These are phyloP conservation scores for Phragmites australis DNA, from an alignment of 176 grass and related monocot genomes.

Conservation along the genomic window DNA sequence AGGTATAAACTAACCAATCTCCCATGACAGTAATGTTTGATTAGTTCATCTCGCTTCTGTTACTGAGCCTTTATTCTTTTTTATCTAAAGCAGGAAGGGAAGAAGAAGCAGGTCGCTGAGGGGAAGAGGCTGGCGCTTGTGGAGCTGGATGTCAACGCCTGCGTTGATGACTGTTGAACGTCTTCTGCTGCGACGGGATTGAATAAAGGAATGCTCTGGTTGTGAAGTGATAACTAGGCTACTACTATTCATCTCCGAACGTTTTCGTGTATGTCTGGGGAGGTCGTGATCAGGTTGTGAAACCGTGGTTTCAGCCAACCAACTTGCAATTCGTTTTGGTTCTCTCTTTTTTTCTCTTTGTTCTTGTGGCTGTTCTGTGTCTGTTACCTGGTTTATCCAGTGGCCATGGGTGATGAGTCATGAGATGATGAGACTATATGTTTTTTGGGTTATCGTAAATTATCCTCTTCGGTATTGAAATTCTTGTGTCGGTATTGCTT, in stretches of 20 bases:
- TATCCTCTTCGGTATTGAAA: not conserved
- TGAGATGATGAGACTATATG: not conserved
- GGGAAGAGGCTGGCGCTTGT: constrained; percentile 49
- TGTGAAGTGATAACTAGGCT: constrained; percentile 50
- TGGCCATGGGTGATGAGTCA: not conserved
- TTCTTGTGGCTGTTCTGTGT: not conserved
- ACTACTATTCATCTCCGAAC: constrained; percentile 3
- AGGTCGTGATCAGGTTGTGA: constrained; percentile 34
- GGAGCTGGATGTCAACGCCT: constrained; percentile 43
- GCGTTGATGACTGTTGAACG: constrained; percentile 19
- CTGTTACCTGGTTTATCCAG: not conserved
- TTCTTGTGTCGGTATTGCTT: not conserved
- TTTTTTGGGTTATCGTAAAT: not conserved
- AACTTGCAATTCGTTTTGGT: constrained; percentile 8
- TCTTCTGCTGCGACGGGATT: not conserved
- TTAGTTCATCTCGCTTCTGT: not conserved
- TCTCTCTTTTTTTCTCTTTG: not conserved
- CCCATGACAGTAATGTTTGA: not conserved
- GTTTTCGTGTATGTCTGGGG: constrained; percentile 26
- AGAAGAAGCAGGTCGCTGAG: not conserved
- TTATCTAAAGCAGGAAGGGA: constrained; percentile 28
- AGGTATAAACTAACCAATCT: constrained; percentile 34
- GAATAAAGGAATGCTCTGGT: constrained; percentile 31
- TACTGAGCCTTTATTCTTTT: not conserved
- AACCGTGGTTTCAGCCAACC: constrained; percentile 57